Base-by-base conservation (phyloP, 2,329 filamentous ascomycete genomes). In the Arthrocladium fulminans region DNA sequence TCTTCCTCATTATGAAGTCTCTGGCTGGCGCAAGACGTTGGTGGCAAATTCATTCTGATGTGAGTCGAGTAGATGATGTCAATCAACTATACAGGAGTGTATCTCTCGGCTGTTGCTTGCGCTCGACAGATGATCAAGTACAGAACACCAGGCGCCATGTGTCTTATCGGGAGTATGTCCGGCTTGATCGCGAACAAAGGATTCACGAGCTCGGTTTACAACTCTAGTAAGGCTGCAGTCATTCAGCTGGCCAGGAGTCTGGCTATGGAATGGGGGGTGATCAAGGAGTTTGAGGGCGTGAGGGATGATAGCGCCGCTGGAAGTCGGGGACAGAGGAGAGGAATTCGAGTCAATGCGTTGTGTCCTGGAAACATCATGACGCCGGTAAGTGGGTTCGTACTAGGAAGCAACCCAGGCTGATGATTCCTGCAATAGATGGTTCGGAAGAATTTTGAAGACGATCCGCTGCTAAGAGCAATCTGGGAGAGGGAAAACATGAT, bases 401-500 rank as follows among this genome's bases (percentile, higher is more conserved):
- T 4, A 15, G n/a, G 37, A 20, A 6, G 12, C 9, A 23, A 10
- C 3, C 8, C 15, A 5, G 12, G 17, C 17, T 24, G 37, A n/a
- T 40, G 17, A 40, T 19, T 20, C 19, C 19, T 44, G 8, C 22
- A 59, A 64, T 27, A 47, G 44, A 72, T 72, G 69, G 67, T 70
- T 5, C 67, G 69, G 56, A 59, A 67, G 44, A 57, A 70, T 20
- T 71, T 71, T 49, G 34, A 50, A 29, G 45, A 47, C 19, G 87
- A 55, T 83, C 88, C 61, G 87, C 83, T 8, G 3, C 17, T 47
- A n/a, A 19, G 44, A 27, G 44, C 32, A 27, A 38, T 39, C 10
- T 94, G 88, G 88, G 80, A 85, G 13, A 83, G 75, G 58, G 81
- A 90, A 67, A 94, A 94, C 67, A 92, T 94, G 87, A 73, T 94